Base-by-base conservation (phyloP, 2,329 filamentous ascomycete species). In the Talaromyces verruculosus region DNA sequence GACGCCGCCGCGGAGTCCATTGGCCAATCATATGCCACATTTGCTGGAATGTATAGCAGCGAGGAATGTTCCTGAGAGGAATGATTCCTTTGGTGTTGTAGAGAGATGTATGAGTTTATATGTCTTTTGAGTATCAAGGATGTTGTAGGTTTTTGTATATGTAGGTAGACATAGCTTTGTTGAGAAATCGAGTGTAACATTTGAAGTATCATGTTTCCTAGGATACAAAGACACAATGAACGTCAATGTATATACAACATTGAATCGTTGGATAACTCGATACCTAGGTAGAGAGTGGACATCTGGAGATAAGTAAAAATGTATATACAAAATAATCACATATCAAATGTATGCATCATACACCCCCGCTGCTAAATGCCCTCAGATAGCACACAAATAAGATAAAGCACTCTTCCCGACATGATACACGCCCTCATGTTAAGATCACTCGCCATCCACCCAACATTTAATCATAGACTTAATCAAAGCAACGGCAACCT, bases 401-500 rank as follows among this genome's bases (percentile, higher is more conserved):
- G 35, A 37, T 37, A 39, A 57, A 57, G 17, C 10, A 25, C 22
- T 33, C 53, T 37, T 35, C 19, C 35, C 35, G 2, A 37, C 35
- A 37, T 37, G 35, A 37, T 37, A 37, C 35, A 13, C 11, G 11
- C 13, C 5, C 11, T 37, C 35, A 37, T 37, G 35, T 15, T 37
- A 37, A 37, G 35, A 6, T 66, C 25, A 63, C 37, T 62, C 71
- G 58, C 72, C 71, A 64, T 74, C 73, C 68, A 76, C 69, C 79
- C 80, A 81, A 62, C 78, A 79, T 2, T 68, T 73, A 30, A 81
- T 76, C 69, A 82, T 70, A 10, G 78, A 71, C 70, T 77, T 79
- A 37, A 83, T 81, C 65, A 82, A 69, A 35, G 74, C 80, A 62
- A 81, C 72, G 3, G 80, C 73, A n/a, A 81, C 74, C 35, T 77